Evolutionary conservation across 2,329 filamentous ascomycete species (phyloP).

Genomic region (Pestalotiopsis fici): DNA sequence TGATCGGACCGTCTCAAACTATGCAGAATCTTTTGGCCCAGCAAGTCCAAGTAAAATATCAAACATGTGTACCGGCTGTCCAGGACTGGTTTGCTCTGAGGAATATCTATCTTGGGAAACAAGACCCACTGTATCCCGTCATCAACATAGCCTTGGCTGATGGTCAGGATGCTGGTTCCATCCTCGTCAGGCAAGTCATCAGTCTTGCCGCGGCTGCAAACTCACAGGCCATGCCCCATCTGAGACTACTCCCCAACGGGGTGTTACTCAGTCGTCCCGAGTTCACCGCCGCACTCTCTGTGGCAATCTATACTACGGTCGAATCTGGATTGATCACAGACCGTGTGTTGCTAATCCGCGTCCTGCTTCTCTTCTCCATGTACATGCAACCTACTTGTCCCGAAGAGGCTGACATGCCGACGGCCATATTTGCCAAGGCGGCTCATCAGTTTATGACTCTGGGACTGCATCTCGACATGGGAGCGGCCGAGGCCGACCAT

Average conservation of each 20-base stretch:
- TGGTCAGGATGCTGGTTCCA: conserved; percentile 30
- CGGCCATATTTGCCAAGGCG: conserved; percentile 53
- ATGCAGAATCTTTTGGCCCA: conserved; percentile 33
- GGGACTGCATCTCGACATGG: conserved; percentile 50
- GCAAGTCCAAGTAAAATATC: conserved; percentile 45
- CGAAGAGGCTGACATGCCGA: conserved; percentile 55
- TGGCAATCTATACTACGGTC: conserved; percentile 48
- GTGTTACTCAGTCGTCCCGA: conserved; percentile 43
- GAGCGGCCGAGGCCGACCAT: conserved; percentile 32
- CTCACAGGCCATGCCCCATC: conserved; percentile 41
- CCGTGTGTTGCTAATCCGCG: conserved; percentile 55
- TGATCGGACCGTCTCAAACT: conserved; percentile 20
- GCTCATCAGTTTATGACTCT: conserved; percentile 60
- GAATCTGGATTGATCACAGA: conserved; percentile 56
- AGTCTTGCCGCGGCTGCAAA: conserved; percentile 56
- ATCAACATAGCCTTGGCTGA: conserved; percentile 35
- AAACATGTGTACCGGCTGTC: conserved; percentile 48
- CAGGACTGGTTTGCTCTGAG: conserved; percentile 47
- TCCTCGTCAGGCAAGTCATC: conserved; percentile 54
- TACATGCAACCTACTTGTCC: conserved; percentile 57
- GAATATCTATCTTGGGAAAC: conserved; percentile 49
- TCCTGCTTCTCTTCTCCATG: conserved; percentile 55
- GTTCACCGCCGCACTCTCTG: conserved; percentile 49
- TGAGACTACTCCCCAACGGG: conserved; percentile 42
- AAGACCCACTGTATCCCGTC: conserved; percentile 57